phyloP scores from a whole-genome alignment of 257 asterid genomes.

The Dorcoceras hygrometricum region DNA sequence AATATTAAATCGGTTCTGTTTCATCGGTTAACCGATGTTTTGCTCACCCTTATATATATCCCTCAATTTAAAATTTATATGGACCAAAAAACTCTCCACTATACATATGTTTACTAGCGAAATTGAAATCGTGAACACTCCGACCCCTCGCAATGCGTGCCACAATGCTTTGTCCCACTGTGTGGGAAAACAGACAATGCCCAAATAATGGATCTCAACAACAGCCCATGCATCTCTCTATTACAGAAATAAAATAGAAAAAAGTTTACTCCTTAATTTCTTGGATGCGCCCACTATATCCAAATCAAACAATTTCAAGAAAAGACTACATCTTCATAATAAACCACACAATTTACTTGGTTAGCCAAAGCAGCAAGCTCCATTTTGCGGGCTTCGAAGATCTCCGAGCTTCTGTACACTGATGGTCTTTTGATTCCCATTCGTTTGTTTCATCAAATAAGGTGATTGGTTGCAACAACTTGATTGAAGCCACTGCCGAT shows the following conservation, averaged over 20 bases:
- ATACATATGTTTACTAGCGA: too few relatives aligned
- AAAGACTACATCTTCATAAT: constrained; percentile 43
- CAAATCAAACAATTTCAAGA: constrained; percentile 29
- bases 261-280: background rate
- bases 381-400: constrained; percentile 33
- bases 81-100: too few relatives aligned
- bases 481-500: too few relatives aligned
- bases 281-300: constrained; percentile 5
- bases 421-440: background rate
- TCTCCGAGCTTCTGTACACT: constrained; percentile 17
- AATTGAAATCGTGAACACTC: background rate
- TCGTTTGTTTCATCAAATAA: constrained; percentile 11
- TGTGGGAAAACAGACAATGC: background rate
- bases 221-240: background rate
- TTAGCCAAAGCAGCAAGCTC: constrained; percentile 28
- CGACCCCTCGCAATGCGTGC: background rate
- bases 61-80: too few relatives aligned
- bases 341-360: constrained; percentile 29
- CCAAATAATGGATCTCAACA: background rate
- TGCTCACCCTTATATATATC: too few relatives aligned
- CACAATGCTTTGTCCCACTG: background rate
- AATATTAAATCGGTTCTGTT: too few relatives aligned
- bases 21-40: too few relatives aligned
- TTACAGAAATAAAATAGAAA: constrained; percentile 1
- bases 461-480: constrained; percentile 10